phyloP scores from a whole-genome alignment of 768 basidiomycete genomes.

The Tephrocybe sp. region DNA sequence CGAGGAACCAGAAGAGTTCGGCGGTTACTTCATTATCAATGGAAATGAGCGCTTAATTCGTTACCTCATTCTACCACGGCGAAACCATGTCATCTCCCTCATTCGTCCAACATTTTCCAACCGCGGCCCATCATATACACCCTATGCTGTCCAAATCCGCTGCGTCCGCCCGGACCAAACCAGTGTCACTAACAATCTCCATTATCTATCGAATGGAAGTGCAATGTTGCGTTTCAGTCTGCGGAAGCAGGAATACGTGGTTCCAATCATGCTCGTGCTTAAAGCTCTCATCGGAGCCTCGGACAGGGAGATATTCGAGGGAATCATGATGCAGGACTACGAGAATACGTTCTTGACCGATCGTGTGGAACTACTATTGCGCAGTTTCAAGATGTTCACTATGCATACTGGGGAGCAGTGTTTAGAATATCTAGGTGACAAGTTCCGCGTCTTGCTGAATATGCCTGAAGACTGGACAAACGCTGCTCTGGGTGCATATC shows the following conservation, averaged over 20 bases:
- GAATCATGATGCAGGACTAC: constrained; percentile 95
- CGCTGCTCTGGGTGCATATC: constrained; percentile 73
- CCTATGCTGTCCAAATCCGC: constrained; percentile 92
- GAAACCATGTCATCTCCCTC: constrained; percentile 94
- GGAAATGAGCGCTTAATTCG: constrained; percentile 99
- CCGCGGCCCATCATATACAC: constrained; percentile 93
- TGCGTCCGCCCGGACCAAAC: constrained; percentile 94
- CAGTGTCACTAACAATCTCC: constrained; percentile 92
- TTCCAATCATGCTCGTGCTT: constrained; percentile 94
- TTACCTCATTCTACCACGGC: constrained; percentile 92
- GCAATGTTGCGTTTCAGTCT: constrained; percentile 97
- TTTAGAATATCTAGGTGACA: constrained; percentile 93
- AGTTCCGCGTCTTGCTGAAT: constrained; percentile 89
- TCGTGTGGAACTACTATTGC: constrained; percentile 89
- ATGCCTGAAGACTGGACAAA: constrained; percentile 95
- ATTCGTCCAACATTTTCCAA: constrained; percentile 88
- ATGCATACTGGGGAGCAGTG: constrained; percentile 89
- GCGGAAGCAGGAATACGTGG: constrained; percentile 98
- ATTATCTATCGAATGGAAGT: constrained; percentile 94
- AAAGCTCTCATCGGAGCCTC: constrained; percentile 91
- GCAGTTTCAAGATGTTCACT: constrained; percentile 93
- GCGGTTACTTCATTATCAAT: constrained; percentile 98
- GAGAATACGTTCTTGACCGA: constrained; percentile 97
- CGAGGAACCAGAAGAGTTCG: constrained; percentile 98
- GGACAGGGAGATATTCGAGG: constrained; percentile 96